These are phyloP conservation scores for Esteya vermicola DNA, from an alignment of 2,329 filamentous ascomycete genomes.

Conservation along the genomic window DNA sequence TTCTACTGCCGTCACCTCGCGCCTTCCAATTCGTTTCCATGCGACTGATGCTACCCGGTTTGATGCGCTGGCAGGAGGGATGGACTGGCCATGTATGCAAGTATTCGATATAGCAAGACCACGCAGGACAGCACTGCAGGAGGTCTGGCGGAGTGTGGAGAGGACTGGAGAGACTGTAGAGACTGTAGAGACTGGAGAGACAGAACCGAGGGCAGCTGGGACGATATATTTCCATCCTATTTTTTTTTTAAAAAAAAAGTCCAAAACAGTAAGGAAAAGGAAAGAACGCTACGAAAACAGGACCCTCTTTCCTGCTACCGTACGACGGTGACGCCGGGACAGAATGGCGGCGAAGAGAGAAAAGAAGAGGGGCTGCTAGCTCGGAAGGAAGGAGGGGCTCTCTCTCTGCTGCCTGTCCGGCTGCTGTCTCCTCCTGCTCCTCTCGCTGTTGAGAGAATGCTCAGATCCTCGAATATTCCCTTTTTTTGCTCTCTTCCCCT, in stretches of 20 bases:
- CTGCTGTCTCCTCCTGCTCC: too few species aligned
- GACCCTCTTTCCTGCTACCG: neutral
- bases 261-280: neutral
- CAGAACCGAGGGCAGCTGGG: neutral
- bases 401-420: too few species aligned
- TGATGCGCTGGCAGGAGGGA: conserved; percentile 8
- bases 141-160: too few species aligned
- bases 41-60: conserved; percentile 1
- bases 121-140: too few species aligned
- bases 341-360: too few species aligned
- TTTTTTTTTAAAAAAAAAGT: too few species aligned
- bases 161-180: too few species aligned
- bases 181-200: neutral
- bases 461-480: too few species aligned
- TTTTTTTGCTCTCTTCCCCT: neutral
- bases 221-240: too few species aligned
- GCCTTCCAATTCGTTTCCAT: conserved; percentile 3
- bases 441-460: too few species aligned
- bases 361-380: neutral
- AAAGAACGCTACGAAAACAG: neutral
- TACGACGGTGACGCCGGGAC: neutral
- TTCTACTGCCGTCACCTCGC: neutral
- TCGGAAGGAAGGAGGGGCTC: conserved; percentile 5
- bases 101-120: conserved; percentile 1
- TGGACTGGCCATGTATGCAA: conserved; percentile 1